These are phyloP conservation scores for Aspergillus amoenus DNA, from an alignment of 2,329 filamentous ascomycete genomes.

Conservation along the genomic window DNA sequence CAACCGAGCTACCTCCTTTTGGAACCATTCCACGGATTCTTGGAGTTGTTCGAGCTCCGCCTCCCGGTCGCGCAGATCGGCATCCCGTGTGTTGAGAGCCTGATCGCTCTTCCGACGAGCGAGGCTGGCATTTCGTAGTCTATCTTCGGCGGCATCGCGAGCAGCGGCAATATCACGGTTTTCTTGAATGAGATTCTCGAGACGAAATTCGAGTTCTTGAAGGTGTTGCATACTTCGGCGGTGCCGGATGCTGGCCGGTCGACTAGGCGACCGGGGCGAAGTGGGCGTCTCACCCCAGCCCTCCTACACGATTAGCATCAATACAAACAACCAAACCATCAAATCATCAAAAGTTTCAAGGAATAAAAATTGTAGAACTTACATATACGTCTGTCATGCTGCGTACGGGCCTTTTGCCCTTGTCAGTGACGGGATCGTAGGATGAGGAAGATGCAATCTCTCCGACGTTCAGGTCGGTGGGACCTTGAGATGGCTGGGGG, in stretches of 20 bases:
- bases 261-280: constrained; percentile 87
- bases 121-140: constrained; percentile 55
- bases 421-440: constrained; percentile 77
- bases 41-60: constrained; percentile 81
- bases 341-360: constrained; percentile 11
- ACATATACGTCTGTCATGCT: constrained; percentile 94
- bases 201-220: constrained; percentile 76
- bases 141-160: constrained; percentile 67
- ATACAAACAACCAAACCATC: constrained; percentile 9
- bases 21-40: constrained; percentile 74
- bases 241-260: constrained; percentile 92
- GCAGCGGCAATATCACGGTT: constrained; percentile 77
- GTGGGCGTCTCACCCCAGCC: constrained; percentile 82
- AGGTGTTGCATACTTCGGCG: constrained; percentile 97
- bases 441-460: constrained; percentile 51
- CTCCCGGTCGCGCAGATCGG: constrained; percentile 76
- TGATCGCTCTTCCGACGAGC: constrained; percentile 56
- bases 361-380: constrained; percentile 50
- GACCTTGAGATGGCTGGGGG: constrained; percentile 27
- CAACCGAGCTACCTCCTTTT: constrained; percentile 76
- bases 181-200: constrained; percentile 82
- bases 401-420: constrained; percentile 78
- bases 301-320: constrained; percentile 60
- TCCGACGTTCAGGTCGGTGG: constrained; percentile 35
- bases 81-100: constrained; percentile 63